A percentile compares a stretch with the other conserved stretches of the same genome.
These are phyloP conservation scores for Zalaria obscura DNA, from an alignment of 2,329 filamentous ascomycete species.

Conservation along the genomic window DNA sequence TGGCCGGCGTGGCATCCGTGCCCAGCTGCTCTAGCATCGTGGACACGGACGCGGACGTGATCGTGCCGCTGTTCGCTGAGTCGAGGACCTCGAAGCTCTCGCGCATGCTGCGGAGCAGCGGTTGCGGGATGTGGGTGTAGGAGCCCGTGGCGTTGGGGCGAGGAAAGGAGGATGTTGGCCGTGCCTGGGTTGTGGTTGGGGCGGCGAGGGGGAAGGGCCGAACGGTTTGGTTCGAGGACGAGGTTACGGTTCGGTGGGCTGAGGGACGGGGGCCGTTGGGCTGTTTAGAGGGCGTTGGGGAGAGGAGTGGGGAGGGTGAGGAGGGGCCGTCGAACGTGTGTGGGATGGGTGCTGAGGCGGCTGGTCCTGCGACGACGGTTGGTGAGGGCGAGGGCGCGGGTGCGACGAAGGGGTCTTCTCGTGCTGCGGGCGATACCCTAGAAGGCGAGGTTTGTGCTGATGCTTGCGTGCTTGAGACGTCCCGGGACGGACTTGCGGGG, in stretches of 20 bases:
- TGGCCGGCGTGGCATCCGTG: slow-evolving; percentile 55
- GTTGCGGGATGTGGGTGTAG: slow-evolving; percentile 60
- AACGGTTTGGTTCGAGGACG: slow-evolving; percentile 15
- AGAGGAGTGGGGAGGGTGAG: slow-evolving; percentile 12
- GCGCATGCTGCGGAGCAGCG: slow-evolving; percentile 74
- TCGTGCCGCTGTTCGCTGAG: slow-evolving; percentile 68
- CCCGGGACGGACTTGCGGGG: slow-evolving; percentile 9
- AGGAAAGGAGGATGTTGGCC: slow-evolving; percentile 5
- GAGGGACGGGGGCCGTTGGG: slow-evolving; percentile 18
- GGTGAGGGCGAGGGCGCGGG: slow-evolving; percentile 6
- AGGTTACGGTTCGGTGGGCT: slow-evolving; percentile 22
- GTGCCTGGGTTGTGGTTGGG: neutral
- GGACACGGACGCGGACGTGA: slow-evolving; percentile 69
- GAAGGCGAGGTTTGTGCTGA: too few relatives aligned
- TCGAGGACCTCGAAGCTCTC: slow-evolving; percentile 93
- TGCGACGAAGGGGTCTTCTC: slow-evolving; percentile 4
- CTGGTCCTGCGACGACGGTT: neutral
- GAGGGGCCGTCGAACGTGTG: slow-evolving; percentile 7
- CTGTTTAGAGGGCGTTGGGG: slow-evolving; percentile 11
- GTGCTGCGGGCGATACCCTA: neutral
- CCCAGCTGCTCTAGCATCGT: slow-evolving; percentile 82
- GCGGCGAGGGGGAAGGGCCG: slow-evolving; percentile 20
- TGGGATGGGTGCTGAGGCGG: slow-evolving; percentile 2
- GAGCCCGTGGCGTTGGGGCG: slow-evolving; percentile 26
- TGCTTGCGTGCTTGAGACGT: neutral